phyloP scores from a whole-genome alignment of 2,329 filamentous ascomycete genomes.

The Penicillium sp. region DNA sequence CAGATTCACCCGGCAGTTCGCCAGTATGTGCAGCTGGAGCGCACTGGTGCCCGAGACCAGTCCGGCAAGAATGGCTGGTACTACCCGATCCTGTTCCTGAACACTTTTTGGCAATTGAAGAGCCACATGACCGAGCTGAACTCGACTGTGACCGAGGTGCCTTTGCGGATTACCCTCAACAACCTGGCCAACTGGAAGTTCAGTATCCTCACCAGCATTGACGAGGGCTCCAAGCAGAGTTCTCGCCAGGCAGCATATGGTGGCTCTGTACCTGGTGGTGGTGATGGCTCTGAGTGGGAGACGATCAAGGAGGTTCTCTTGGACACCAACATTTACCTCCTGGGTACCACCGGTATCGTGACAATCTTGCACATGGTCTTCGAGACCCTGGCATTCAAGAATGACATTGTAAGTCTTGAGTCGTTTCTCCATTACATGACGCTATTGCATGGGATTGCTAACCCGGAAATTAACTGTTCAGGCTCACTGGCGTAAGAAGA shows the following conservation, averaged over 20 bases:
- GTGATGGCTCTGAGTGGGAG: constrained; percentile 92
- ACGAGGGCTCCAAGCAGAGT: constrained; percentile 83
- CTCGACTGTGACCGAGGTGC: constrained; percentile 79
- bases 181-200: constrained; percentile 91
- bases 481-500: constrained; percentile 98
- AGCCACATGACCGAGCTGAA: constrained; percentile 91
- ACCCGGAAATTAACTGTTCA: constrained; percentile 23
- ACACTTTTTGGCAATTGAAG: constrained; percentile 96
- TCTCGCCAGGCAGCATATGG: constrained; percentile 77
- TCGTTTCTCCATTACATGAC: not conserved
- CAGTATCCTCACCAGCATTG: constrained; percentile 78
- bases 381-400: constrained; percentile 95
- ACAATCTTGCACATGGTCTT: constrained; percentile 91
- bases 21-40: constrained; percentile 78
- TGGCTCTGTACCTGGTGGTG: constrained; percentile 70
- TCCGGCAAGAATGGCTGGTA: constrained; percentile 93
- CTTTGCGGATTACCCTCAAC: constrained; percentile 80
- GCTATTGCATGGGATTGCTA: constrained; percentile 12
- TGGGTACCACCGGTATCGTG: constrained; percentile 81
- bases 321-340: constrained; percentile 89
- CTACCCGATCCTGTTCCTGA: constrained; percentile 84
- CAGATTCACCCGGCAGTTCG: constrained; percentile 72
- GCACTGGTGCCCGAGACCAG: constrained; percentile 77
- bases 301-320: constrained; percentile 95
- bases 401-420: constrained; percentile 70